Percentiles rank a stretch among this genome's conserved stretches.
phyloP scores from a whole-genome alignment of 2,329 filamentous ascomycete genomes.

The Fonsecaea monophora region DNA sequence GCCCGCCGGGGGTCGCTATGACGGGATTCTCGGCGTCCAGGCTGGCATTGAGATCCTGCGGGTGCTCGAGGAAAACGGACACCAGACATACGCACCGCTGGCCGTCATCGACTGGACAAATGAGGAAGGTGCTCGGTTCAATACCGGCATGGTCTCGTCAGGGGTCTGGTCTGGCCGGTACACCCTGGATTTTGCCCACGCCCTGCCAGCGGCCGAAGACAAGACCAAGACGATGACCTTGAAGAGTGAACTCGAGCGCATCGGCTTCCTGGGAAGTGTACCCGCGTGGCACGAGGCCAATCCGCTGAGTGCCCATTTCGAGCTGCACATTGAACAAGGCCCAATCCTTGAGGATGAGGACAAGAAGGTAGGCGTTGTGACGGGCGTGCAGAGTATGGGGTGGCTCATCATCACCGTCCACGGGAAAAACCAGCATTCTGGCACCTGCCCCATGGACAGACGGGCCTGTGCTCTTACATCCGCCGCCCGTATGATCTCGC shows the following conservation, averaged over 20 bases:
- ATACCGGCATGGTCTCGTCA: conserved; percentile 74
- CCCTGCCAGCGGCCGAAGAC: conserved; percentile 63
- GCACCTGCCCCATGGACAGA: conserved; percentile 71
- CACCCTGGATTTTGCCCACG: conserved; percentile 66
- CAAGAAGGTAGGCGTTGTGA: conserved; percentile 74
- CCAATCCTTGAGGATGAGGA: conserved; percentile 72
- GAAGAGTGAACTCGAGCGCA: conserved; percentile 56
- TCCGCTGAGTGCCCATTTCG: conserved; percentile 78
- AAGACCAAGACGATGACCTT: conserved; percentile 70
- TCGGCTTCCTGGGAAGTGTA: conserved; percentile 69
- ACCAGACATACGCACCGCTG: conserved; percentile 73
- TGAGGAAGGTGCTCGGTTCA: conserved; percentile 82
- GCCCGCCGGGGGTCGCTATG: conserved; percentile 68
- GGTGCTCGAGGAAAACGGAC: conserved; percentile 68
- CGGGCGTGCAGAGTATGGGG: conserved; percentile 74
- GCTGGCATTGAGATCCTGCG: conserved; percentile 75
- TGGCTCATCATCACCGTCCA: conserved; percentile 73
- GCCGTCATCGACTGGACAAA: conserved; percentile 82
- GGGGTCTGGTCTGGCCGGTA: conserved; percentile 79
- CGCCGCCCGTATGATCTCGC: conserved; percentile 58
- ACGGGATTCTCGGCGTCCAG: conserved; percentile 76
- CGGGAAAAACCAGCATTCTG: conserved; percentile 74
- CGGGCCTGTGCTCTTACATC: conserved; percentile 73
- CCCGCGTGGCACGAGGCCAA: conserved; percentile 64
- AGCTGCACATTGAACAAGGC: conserved; percentile 85